Evolutionary conservation across 2,329 filamentous ascomycete genomes (phyloP).

Genomic region (Mycosphaerella sp.): DNA sequence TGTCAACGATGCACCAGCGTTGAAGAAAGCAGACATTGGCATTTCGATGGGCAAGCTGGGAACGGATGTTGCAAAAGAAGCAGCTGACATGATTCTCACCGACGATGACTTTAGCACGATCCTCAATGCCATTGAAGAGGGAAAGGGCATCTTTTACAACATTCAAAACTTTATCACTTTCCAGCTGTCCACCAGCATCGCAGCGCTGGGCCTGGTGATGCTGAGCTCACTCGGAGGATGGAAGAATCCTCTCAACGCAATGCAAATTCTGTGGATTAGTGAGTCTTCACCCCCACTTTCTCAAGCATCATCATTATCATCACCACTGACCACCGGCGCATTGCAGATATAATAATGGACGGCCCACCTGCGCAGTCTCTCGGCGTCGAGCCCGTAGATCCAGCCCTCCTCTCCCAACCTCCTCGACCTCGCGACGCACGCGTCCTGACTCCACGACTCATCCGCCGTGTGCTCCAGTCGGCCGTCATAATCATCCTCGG

Average conservation of each 20-base stretch:
- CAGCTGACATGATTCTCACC: conserved; percentile 86
- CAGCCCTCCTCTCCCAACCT: conserved; percentile 85
- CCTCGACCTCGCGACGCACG: conserved; percentile 81
- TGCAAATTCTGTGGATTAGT: conserved; percentile 99
- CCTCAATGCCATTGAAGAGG: conserved; percentile 91
- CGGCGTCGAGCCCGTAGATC: conserved; percentile 90
- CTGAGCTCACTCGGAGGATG: conserved; percentile 89
- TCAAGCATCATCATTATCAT: background rate
- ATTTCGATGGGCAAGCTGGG: conserved; percentile 94
- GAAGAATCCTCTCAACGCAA: conserved; percentile 92
- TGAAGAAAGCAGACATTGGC: conserved; percentile 97
- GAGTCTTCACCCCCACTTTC: conserved; percentile 39
- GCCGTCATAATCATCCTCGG: conserved; percentile 86
- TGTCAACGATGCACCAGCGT: conserved; percentile 91
- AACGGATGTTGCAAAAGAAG: conserved; percentile 95
- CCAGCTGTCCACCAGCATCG: conserved; percentile 93
- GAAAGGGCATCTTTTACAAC: conserved; percentile 99
- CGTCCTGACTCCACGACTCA: conserved; percentile 77
- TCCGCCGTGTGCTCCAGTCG: conserved; percentile 79
- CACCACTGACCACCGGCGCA: conserved; percentile 3
- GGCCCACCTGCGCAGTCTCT: conserved; percentile 95
- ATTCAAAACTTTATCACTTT: conserved; percentile 99
- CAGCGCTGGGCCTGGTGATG: conserved; percentile 83
- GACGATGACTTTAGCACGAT: conserved; percentile 90
- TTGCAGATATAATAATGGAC: conserved; percentile 95